Evolutionary conservation across 1,284 basidiomycete genomes (phyloP).

Genomic region (Singerocomus inundabilis): DNA sequence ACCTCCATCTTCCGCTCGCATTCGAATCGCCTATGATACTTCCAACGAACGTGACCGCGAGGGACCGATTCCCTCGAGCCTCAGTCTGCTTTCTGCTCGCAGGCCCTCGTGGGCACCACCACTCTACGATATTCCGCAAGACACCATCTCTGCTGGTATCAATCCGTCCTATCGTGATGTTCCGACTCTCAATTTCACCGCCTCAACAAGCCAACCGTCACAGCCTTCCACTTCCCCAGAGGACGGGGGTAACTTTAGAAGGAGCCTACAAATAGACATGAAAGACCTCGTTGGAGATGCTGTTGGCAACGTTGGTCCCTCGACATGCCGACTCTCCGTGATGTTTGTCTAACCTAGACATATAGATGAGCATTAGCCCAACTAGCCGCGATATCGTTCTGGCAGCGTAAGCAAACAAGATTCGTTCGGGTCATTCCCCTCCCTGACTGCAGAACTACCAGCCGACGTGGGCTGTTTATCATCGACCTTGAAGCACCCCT

Average conservation of each 20-base stretch:
- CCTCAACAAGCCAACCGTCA: slow-evolving; percentile 13
- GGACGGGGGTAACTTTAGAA: slow-evolving; percentile 54
- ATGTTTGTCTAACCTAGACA: slow-evolving; percentile 3
- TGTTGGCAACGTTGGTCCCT: slow-evolving; percentile 68
- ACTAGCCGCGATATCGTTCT: slow-evolving; percentile 76
- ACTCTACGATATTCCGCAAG: slow-evolving; percentile 29
- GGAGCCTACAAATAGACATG: slow-evolving; percentile 71
- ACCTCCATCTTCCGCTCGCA: slow-evolving; percentile 18
- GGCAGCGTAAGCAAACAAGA: slow-evolving; percentile 56
- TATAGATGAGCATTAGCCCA: slow-evolving; percentile 80
- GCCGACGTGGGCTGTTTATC: slow-evolving; percentile 92
- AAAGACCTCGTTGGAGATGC: slow-evolving; percentile 75
- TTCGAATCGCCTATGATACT: slow-evolving; percentile 21
- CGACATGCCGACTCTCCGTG: neutral
- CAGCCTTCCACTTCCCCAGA: slow-evolving; percentile 44
- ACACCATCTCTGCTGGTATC: slow-evolving; percentile 18
- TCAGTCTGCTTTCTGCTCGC: slow-evolving; percentile 34
- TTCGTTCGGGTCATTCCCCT: neutral
- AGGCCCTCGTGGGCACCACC: slow-evolving; percentile 36
- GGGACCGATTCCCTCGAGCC: slow-evolving; percentile 25
- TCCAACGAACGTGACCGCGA: slow-evolving; percentile 25
- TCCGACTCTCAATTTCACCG: slow-evolving; percentile 21
- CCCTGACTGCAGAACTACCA: slow-evolving; percentile 30
- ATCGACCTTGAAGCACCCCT: slow-evolving; percentile 90
- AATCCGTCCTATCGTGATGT: slow-evolving; percentile 32